A percentile compares a stretch with the other conserved stretches of the same genome.
phyloP scores from a whole-genome alignment of 768 basidiomycete species.

The Mycena maculata region DNA sequence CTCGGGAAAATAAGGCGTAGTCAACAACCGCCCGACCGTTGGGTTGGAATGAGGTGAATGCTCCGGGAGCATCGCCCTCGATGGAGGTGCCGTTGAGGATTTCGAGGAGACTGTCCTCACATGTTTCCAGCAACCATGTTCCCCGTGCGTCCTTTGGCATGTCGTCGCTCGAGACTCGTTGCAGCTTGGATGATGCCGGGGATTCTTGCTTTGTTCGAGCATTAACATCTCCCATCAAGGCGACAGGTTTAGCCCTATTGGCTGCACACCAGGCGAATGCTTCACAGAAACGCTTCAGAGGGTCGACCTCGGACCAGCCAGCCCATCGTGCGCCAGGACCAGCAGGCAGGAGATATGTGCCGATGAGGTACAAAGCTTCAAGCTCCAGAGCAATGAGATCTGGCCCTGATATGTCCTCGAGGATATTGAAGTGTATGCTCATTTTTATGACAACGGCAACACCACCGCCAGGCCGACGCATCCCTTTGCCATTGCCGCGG shows the following conservation, averaged over 20 bases:
- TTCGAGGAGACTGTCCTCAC: neutral
- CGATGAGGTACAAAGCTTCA: neutral
- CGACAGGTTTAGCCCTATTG: neutral
- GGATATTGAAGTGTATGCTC: neutral
- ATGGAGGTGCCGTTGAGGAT: neutral
- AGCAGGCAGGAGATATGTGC: conserved; percentile 3
- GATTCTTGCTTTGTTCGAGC: neutral
- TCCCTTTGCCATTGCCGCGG: neutral
- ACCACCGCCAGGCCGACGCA: neutral
- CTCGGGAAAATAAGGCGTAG: neutral
- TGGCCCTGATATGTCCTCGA: neutral
- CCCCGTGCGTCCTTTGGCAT: neutral
- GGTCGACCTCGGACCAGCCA: neutral
- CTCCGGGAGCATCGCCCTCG: neutral
- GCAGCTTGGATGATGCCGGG: neutral
- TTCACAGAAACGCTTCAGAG: neutral
- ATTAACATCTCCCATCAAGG: neutral
- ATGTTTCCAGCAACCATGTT: neutral
- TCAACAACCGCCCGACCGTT: neutral
- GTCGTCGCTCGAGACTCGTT: neutral
- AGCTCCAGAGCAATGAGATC: conserved; percentile 10
- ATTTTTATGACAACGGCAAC: neutral
- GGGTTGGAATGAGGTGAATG: conserved; percentile 9
- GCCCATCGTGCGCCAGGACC: neutral
- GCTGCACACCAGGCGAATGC: neutral